Conservation (phyloP, 2,329 filamentous ascomycete genomes). For the Tolypocladium tropicale region DNA sequence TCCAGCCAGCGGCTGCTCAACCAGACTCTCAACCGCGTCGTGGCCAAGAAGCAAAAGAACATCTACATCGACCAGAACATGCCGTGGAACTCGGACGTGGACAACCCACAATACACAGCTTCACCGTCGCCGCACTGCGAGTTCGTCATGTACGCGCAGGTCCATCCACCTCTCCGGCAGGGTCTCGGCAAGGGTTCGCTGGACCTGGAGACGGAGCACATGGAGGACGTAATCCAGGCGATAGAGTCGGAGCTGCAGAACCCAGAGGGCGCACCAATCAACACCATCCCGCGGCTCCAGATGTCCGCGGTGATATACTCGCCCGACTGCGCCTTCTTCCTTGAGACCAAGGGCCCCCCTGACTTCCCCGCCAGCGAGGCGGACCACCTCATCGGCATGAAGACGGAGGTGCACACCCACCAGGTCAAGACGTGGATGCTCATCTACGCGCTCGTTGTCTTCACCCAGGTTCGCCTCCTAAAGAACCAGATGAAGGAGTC, state of each 20-base stretch:
- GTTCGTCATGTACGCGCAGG: conserved; percentile 76
- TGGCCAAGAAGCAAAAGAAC: conserved; percentile 52
- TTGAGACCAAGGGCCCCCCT: conserved; percentile 55
- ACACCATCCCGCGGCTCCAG: conserved; percentile 42
- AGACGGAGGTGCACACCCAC: conserved; percentile 48
- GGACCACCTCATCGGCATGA: conserved; percentile 48
- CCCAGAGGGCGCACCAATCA: conserved; percentile 48
- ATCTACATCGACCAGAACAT: conserved; percentile 47
- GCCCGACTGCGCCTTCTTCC: conserved; percentile 56
- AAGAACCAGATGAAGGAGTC: conserved; percentile 57
- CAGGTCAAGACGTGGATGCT: conserved; percentile 50
- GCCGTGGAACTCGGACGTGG: conserved; percentile 67
- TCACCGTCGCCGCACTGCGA: conserved; percentile 70
- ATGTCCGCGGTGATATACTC: conserved; percentile 57
- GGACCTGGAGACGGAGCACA: conserved; percentile 19
- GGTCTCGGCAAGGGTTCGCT: conserved; percentile 21
- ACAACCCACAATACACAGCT: conserved; percentile 47
- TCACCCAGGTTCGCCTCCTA: conserved; percentile 51
- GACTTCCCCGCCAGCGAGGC: conserved; percentile 38
- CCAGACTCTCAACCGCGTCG: conserved; percentile 55
- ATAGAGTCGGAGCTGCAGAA: conserved; percentile 54
- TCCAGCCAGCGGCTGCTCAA: conserved; percentile 59
- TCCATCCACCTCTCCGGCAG: conserved; percentile 44
- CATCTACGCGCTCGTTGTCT: conserved; percentile 43
- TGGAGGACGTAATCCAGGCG: conserved; percentile 33